Base-by-base conservation (phyloP, 176 grass and related monocot genomes). In the Lolium multiflorum region DNA sequence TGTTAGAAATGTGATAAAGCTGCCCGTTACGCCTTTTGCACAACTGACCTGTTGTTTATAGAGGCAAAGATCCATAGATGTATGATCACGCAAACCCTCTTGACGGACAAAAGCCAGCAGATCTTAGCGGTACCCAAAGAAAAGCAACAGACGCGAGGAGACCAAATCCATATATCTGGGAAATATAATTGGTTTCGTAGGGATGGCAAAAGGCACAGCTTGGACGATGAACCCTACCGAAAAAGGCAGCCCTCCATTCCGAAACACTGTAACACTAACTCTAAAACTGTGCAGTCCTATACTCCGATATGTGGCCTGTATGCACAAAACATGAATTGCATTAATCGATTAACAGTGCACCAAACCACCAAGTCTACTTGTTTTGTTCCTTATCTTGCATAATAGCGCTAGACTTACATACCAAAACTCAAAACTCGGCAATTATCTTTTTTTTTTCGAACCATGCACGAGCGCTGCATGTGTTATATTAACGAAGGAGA, bases 21-120 rank as follows among this genome's bases (percentile, higher is more conserved):
- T 73, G 67, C 21, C 6, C 15, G 22, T 37, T 82, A 76, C 74
- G 83, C 48, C 89, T 74, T 87, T 83, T 79, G 74, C 66, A 52
- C 46, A 63, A 81, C 59, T 80, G 82, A 89, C 88, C 78, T 61
- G 48, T 89, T 67, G 48, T 82, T 78, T 74, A 60, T 15, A 5
- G 65, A 56, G 47, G 47, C 49, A 49, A 31, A 77, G 35, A 74
- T 48, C 35, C 83, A 79, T 57, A 74, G 82, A 86, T 86, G 21
- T 43, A 43, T 18, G 64, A 67, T 82, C 72, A 71, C 69, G 35
- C 46, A 78, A 90, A 79, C 63, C 28, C 79, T 83, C 35, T 77
- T 90, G 79, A 82, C 50, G 41, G 88, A 62, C 78, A 85, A 82
- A 90, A 85, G 83, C 69, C 61, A 89, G 59, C 70, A 89, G 28